phyloP scores from a whole-genome alignment of 495 filamentous ascomycete genomes.

The Penicillium daleae region DNA sequence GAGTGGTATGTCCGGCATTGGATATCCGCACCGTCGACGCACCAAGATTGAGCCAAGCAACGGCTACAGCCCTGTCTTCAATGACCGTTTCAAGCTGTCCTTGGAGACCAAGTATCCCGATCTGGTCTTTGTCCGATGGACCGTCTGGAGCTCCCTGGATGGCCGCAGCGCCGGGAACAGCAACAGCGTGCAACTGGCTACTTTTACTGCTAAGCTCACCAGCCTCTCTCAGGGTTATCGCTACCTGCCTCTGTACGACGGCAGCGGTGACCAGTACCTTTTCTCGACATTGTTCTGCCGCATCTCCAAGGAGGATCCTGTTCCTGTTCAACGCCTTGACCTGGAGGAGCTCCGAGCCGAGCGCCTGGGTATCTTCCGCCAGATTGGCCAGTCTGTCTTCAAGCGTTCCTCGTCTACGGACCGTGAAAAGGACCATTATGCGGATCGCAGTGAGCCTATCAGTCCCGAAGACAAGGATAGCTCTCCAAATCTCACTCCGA shows the following conservation, averaged over 20 bases:
- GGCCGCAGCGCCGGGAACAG: conserved; percentile 66
- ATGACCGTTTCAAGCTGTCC: conserved; percentile 72
- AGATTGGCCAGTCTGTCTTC: conserved; percentile 55
- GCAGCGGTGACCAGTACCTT: conserved; percentile 85
- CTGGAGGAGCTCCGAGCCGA: conserved; percentile 55
- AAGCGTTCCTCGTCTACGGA: conserved; percentile 55
- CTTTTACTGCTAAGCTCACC: conserved; percentile 88
- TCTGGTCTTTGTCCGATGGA: conserved; percentile 90
- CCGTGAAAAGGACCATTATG: conserved; percentile 41
- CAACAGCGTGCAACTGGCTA: conserved; percentile 70
- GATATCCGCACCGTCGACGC: conserved; percentile 74
- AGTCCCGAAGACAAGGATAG: conserved; percentile 42
- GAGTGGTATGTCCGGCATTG: conserved; percentile 70
- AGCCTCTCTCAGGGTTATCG: conserved; percentile 94
- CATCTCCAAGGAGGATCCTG: conserved; percentile 67
- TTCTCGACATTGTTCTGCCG: conserved; percentile 94
- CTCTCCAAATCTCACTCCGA: conserved; percentile 46
- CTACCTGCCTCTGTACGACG: conserved; percentile 89
- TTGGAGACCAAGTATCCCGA: conserved; percentile 90
- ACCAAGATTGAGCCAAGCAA: conserved; percentile 82
- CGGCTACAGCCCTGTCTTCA: conserved; percentile 88
- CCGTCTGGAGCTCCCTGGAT: conserved; percentile 80
- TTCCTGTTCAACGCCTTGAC: conserved; percentile 51
- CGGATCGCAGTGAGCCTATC: conserved; percentile 37
- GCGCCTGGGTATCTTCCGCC: conserved; percentile 52